A percentile compares a stretch with the other conserved stretches of the same genome.
Conservation (phyloP, 1,139 yeast genomes). For the Hanseniaspora sp. region DNA sequence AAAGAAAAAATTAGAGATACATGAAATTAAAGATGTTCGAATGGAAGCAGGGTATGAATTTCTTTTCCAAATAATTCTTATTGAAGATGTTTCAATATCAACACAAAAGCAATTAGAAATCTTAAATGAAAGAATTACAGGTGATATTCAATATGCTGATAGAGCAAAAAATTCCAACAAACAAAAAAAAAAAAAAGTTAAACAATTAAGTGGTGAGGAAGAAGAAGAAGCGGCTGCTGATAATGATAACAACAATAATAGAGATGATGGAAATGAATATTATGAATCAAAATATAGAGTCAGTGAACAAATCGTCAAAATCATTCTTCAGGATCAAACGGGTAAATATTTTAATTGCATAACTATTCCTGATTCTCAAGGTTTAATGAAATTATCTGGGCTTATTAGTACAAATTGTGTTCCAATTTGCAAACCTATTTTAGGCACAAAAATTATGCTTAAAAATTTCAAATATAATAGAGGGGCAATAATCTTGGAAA, state of each 20-base stretch:
- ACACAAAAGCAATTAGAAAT: slow-evolving; percentile 31
- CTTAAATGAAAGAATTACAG: slow-evolving; percentile 24
- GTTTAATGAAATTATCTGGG: neutral
- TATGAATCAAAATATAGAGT: slow-evolving; percentile 10
- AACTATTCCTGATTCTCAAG: slow-evolving; percentile 22
- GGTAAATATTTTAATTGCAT: slow-evolving; percentile 32
- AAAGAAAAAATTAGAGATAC: neutral
- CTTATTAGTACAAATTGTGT: slow-evolving; percentile 18
- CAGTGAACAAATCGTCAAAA: slow-evolving; percentile 21
- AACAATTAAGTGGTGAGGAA: slow-evolving; percentile 22
- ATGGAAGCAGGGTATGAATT: slow-evolving; percentile 22
- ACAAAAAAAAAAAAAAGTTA: slow-evolving; percentile 20
- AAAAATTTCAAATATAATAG: slow-evolving; percentile 5
- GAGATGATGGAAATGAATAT: slow-evolving; percentile 18
- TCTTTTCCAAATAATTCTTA: slow-evolving; percentile 35
- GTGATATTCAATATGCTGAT: slow-evolving; percentile 25
- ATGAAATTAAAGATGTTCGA: slow-evolving; percentile 15
- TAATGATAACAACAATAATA: too few species aligned
- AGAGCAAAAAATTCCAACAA: slow-evolving; percentile 16
- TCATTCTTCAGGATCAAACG: slow-evolving; percentile 33
- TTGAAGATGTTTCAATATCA: slow-evolving; percentile 32
- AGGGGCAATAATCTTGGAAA: slow-evolving; percentile 6
- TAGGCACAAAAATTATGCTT: slow-evolving; percentile 27
- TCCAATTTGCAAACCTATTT: slow-evolving; percentile 23
- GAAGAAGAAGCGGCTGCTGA: too few species aligned